Evolutionary conservation across 2,329 filamentous ascomycete genomes (phyloP), one percentile per base, ranked within the genome.

Genomic region (Phaeophleospora eucalypticola): DNA sequence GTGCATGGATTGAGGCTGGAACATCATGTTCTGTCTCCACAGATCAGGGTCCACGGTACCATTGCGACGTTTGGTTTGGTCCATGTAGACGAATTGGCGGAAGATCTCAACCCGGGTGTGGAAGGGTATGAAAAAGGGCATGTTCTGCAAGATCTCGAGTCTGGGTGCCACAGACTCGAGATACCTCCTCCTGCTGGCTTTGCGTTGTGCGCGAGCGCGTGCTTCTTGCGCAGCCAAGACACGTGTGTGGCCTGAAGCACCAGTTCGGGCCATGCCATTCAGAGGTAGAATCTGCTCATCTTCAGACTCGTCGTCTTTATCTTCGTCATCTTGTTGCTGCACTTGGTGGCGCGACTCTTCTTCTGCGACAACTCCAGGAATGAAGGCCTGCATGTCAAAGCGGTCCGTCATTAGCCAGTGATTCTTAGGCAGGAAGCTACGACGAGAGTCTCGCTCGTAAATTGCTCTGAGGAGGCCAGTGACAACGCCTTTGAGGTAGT

Each of bases 91-190:
- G 59, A 97, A 97, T 61, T 95, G 83, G 21, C 90, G 82, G 67
- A 98, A 97, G 18, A 97, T 91, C 63, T 89, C 82, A 3, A 98
- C 93, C 38, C 93, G 78, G 0, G 87, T 93, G 32, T 87, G 82
- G 59, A 98, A 98, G 0, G 91, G 93, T 36, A 98, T 93, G 56
- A 91, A 87, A 65, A 97, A 98, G 0, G 93, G 93, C 83, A 98
- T 94, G 61, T 97, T 94, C 57, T 93, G 85, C 41, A 98, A 70
- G 4, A 98, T 87, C 62, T 96, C 90, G 8, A 96, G 74, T 57
- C 91, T 84, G 0, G 93, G 91, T 0, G 86, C 88, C 51, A 95
- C 82, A 12, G 85, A 79, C 39, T 90, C 87, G 18, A 94, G 71
- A 51, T 87, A 80, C 54, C 87, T 82, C 56, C 84, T 82, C 32